Base-by-base conservation (phyloP, 352 stramenopile species). In the Thalassiosira sp. region DNA sequence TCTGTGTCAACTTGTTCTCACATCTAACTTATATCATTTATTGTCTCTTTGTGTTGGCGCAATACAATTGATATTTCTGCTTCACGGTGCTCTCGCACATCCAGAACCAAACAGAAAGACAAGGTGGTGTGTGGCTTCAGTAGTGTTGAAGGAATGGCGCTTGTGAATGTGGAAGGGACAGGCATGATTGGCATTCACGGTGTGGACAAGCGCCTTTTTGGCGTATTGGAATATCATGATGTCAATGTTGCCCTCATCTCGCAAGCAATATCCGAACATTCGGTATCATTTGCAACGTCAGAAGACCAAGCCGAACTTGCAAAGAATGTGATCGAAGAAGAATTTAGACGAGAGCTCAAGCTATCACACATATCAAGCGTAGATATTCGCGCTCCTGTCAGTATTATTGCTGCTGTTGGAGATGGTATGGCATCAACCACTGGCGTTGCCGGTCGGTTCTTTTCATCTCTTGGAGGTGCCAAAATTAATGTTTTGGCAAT, bases 401-500 rank as follows among this genome's bases (percentile, higher is more conserved):
- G 91, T 81, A 98, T 98, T 77, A 97, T 98, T 78, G 96, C 96
- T 20, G 95, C 95, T 1, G 95, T 98, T 18, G 95, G 95, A 37
- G 95, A 98, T 79, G 95, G 95, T 53, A 98, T 98, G 96, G 94
- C 89, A 60, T 78, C 95, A 59, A 96, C 93, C 2, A 90, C 94
- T 3, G 95, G 95, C 5, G 95, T 98, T 0, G 94, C 94, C 35
- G 95, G 92, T 3, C 92, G 94, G 33, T 98, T 98, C 85, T 98
- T 98, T 75, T 89, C 90, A 33, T 95, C 95, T 0, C 74, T 98
- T 5, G 95, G 95, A 33, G 91, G 93, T 42, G 94, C 95, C 7
- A 94, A 95, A 48, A 97, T 98, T 78, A 98, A 98, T 75, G 89
- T 98, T 54, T 80, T 98, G 33, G 95, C 93, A 7, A 98, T 98